Evolutionary conservation across 1,139 yeast species (phyloP).

Genomic region (Suzukiozyma palmioleophila): DNA sequence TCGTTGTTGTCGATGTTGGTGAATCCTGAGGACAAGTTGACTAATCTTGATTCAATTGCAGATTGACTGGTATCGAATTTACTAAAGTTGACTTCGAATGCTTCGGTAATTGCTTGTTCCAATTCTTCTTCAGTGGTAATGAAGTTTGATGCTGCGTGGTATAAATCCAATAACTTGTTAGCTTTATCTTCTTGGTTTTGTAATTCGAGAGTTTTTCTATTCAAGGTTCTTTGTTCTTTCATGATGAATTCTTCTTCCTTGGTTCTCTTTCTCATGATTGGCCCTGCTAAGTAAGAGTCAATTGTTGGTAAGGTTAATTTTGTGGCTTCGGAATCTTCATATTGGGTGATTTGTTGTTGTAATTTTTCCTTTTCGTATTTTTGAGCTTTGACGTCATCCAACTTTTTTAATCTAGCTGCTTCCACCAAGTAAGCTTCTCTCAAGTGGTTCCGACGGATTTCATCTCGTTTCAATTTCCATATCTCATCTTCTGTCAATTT

Average conservation of each 20-base stretch:
- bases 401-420: constrained; percentile 44
- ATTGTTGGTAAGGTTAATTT: constrained; percentile 76
- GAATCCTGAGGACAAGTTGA: constrained; percentile 18
- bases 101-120: constrained; percentile 51
- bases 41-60: constrained; percentile 32
- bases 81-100: constrained; percentile 46
- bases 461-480: constrained; percentile 56
- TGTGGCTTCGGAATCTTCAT: constrained; percentile 49
- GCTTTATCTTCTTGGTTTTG: constrained; percentile 43
- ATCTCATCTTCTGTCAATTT: constrained; percentile 45
- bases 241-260: constrained; percentile 55
- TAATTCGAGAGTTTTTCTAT: constrained; percentile 32
- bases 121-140: constrained; percentile 64
- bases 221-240: constrained; percentile 34
- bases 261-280: constrained; percentile 69
- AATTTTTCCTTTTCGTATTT: constrained; percentile 23
- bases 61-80: constrained; percentile 33
- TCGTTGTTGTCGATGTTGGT: constrained; percentile 28
- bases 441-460: constrained; percentile 69
- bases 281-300: constrained; percentile 62
- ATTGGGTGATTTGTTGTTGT: constrained; percentile 21
- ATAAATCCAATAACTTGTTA: constrained; percentile 57
- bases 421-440: constrained; percentile 64
- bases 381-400: constrained; percentile 31
- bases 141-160: constrained; percentile 64